phyloP scores from a whole-genome alignment of 306 rosid genomes.

The barrel medic (Medicago truncatula) region DNA sequence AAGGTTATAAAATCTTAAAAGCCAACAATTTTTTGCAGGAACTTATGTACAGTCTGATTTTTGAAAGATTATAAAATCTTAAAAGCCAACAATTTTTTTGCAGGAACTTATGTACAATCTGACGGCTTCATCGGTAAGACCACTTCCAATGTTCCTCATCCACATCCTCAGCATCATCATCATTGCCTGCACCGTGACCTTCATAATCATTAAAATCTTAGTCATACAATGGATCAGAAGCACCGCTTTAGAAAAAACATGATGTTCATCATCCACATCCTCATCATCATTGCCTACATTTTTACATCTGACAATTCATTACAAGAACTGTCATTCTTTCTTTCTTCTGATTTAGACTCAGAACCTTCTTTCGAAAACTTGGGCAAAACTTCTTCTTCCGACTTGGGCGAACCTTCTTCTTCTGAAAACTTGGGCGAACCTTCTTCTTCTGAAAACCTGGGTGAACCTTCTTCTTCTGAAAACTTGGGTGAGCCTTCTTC shows the following conservation, averaged over 20 bases:
- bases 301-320: conserved; percentile 39
- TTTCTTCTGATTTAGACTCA: conserved; percentile 51
- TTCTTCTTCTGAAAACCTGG: conserved; percentile 41
- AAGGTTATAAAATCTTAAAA: too few relatives aligned
- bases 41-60: conserved; percentile 1
- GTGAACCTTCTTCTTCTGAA: conserved; percentile 52
- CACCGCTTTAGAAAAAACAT: conserved; percentile 30
- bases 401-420: conserved; percentile 47
- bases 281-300: neutral
- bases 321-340: conserved; percentile 33
- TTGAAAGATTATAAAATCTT: too few relatives aligned
- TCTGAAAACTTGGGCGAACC: conserved; percentile 43
- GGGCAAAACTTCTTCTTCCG: too few relatives aligned
- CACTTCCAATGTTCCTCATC: conserved; percentile 54
- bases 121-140: conserved; percentile 45
- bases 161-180: conserved; percentile 30
- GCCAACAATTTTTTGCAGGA: neutral
- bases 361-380: too few relatives aligned
- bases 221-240: conserved; percentile 43
- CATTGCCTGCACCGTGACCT: conserved; percentile 26
- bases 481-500: neutral
- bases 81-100: neutral
- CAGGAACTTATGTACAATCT: conserved; percentile 5
- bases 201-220: conserved; percentile 52
- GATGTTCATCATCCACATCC: conserved; percentile 31